phyloP scores from a whole-genome alignment of 108 stramenopile genomes.

The Licmophora abbreviata region DNA sequence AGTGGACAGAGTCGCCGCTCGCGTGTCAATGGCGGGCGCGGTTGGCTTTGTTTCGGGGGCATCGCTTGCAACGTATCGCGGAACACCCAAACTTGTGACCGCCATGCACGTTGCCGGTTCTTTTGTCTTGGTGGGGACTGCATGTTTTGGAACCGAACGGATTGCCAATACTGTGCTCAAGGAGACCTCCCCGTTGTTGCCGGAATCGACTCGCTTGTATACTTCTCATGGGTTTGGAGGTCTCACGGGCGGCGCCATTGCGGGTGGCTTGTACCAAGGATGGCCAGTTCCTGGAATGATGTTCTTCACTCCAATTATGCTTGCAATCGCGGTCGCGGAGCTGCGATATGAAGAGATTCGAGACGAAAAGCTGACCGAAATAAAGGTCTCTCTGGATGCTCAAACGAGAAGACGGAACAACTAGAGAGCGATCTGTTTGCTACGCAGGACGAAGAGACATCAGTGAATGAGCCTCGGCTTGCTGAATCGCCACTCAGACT shows the following conservation, averaged over 20 bases:
- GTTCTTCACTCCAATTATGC: slow-evolving; percentile 57
- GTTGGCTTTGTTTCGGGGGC: slow-evolving; percentile 44
- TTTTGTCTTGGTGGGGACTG: slow-evolving; percentile 57
- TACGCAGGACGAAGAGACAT: too few relatives aligned
- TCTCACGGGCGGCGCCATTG: slow-evolving; percentile 40
- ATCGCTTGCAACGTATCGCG: slow-evolving; percentile 28
- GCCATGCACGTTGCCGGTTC: slow-evolving; percentile 34
- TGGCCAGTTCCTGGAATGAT: slow-evolving; percentile 46
- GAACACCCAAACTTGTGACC: slow-evolving; percentile 34
- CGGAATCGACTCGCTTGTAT: slow-evolving; percentile 10
- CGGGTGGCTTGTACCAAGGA: slow-evolving; percentile 49
- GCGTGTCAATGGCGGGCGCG: slow-evolving; percentile 35
- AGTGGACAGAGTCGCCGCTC: slow-evolving; percentile 38
- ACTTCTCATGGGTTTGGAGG: slow-evolving; percentile 68
- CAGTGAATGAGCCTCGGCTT: too few relatives aligned
- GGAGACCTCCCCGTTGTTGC: slow-evolving; percentile 3
- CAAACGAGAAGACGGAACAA: too few relatives aligned
- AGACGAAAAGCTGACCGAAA: slow-evolving; percentile 13
- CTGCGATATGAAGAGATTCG: slow-evolving; percentile 20
- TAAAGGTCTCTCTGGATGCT: slow-evolving; percentile 3
- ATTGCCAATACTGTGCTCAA: slow-evolving; percentile 22
- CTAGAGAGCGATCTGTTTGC: too few relatives aligned
- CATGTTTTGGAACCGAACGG: slow-evolving; percentile 52
- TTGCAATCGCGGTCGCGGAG: slow-evolving; percentile 39
- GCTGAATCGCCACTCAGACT: too few relatives aligned